Conservation (phyloP, 179 eudicot genomes). For the Amaranthus tricolor region DNA sequence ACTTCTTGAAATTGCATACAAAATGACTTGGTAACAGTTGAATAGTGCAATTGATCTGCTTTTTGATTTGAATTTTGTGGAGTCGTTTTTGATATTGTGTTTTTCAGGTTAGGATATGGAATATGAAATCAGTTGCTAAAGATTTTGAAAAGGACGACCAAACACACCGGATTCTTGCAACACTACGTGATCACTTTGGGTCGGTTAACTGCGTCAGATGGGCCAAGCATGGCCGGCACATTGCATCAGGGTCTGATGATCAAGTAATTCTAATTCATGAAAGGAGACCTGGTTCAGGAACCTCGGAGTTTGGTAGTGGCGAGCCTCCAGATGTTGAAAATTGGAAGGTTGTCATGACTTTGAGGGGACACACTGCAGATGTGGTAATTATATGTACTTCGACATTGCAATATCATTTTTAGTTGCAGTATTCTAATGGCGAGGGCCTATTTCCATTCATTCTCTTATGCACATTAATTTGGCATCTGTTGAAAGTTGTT, state of each 20-base stretch:
- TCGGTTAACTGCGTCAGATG: slow-evolving; percentile 98
- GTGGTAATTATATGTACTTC: slow-evolving; percentile 65
- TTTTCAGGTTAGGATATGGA: slow-evolving; percentile 98
- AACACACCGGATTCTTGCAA: slow-evolving; percentile 71
- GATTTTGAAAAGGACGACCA: slow-evolving; percentile 56
- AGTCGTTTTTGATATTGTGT: slow-evolving; percentile 5
- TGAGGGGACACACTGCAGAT: slow-evolving; percentile 99
- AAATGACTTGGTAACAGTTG: neutral
- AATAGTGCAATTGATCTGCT: neutral
- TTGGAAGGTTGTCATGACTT: slow-evolving; percentile 87
- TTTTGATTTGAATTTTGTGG: neutral
- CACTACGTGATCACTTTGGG: slow-evolving; percentile 96
- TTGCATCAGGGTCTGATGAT: slow-evolving; percentile 98
- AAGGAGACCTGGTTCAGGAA: slow-evolving; percentile 94
- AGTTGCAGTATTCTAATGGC: neutral
- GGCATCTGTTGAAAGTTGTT: neutral
- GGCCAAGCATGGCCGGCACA: slow-evolving; percentile 80
- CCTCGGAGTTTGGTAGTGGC: slow-evolving; percentile 96
- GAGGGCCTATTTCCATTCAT: neutral
- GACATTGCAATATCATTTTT: neutral
- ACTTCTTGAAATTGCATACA: neutral
- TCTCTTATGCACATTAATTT: slow-evolving; percentile 1
- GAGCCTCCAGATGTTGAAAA: slow-evolving; percentile 97
- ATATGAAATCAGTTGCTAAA: slow-evolving; percentile 65
- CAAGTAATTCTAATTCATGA: slow-evolving; percentile 88